These are phyloP conservation scores for Claviceps lovelessii DNA, from an alignment of 2,329 filamentous ascomycete species.

Conservation along the genomic window DNA sequence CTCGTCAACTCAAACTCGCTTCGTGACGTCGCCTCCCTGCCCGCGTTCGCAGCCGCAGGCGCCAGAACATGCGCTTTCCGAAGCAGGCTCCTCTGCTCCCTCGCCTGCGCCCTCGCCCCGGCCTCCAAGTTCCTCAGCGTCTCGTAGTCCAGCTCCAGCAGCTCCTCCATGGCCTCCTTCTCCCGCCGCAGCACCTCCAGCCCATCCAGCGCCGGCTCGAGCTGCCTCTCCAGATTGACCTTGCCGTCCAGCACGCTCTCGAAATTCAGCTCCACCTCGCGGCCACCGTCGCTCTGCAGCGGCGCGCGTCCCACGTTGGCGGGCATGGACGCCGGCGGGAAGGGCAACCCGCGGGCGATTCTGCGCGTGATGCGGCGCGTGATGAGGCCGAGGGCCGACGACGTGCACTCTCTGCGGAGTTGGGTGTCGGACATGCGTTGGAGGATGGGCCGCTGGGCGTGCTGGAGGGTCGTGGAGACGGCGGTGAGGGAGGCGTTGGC, in stretches of 20 bases:
- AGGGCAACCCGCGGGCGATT: conserved; percentile 47
- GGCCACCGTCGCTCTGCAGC: conserved; percentile 23
- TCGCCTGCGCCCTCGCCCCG: conserved; percentile 41
- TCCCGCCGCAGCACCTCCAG: conserved; percentile 46
- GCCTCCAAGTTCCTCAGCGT: conserved; percentile 35
- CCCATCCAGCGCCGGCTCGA: conserved; percentile 48
- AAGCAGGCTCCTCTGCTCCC: conserved; percentile 33
- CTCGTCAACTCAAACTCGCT: conserved; percentile 1
- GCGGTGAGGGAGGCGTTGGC: conserved; percentile 38
- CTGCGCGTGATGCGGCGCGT: conserved; percentile 42
- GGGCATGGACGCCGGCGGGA: conserved; percentile 38
- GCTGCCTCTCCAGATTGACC: conserved; percentile 38
- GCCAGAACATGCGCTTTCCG: conserved; percentile 37
- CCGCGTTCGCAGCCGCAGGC: conserved; percentile 18
- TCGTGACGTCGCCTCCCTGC: not conserved
- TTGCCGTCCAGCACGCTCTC: conserved; percentile 50
- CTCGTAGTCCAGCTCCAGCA: conserved; percentile 42
- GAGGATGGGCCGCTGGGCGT: conserved; percentile 48
- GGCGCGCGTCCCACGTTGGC: conserved; percentile 6
- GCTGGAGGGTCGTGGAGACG: conserved; percentile 40
- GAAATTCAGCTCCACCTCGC: conserved; percentile 49
- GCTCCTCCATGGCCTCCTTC: conserved; percentile 39
- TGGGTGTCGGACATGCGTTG: conserved; percentile 36
- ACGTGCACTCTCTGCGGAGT: conserved; percentile 36
- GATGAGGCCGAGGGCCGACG: conserved; percentile 40